Conservation (phyloP, 768 basidiomycete species). For the Rhizopogon vulgaris region DNA sequence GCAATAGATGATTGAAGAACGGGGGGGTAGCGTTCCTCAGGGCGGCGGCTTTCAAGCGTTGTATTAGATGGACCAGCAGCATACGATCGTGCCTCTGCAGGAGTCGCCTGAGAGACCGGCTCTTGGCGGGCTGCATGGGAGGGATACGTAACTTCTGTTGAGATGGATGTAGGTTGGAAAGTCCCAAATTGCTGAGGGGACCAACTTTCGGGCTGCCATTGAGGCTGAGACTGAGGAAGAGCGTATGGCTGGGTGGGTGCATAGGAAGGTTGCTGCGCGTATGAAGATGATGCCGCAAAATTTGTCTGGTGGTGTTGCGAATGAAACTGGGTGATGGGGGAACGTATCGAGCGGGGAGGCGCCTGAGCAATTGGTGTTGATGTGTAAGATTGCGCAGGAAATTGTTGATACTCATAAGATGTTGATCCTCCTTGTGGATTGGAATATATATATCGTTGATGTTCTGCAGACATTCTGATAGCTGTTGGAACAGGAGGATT, state of each 20-base stretch:
- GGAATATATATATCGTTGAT: slow-evolving; percentile 50
- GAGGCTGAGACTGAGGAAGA: slow-evolving; percentile 23
- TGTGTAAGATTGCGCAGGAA: slow-evolving; percentile 25
- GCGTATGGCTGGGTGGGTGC: slow-evolving; percentile 21
- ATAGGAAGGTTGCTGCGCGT: slow-evolving; percentile 23
- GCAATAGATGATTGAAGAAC: slow-evolving; percentile 19
- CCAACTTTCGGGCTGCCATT: slow-evolving; percentile 39
- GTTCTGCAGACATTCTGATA: slow-evolving; percentile 38
- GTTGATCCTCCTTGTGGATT: slow-evolving; percentile 35
- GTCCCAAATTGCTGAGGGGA: slow-evolving; percentile 23
- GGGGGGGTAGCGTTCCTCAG: slow-evolving; percentile 27
- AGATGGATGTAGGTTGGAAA: slow-evolving; percentile 30
- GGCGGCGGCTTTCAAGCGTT: slow-evolving; percentile 27
- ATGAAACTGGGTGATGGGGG: slow-evolving; percentile 27
- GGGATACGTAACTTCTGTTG: slow-evolving; percentile 27
- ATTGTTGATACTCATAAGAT: slow-evolving; percentile 47
- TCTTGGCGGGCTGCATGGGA: slow-evolving; percentile 29
- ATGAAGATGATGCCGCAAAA: slow-evolving; percentile 23
- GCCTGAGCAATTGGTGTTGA: slow-evolving; percentile 22
- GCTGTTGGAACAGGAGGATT: slow-evolving; percentile 12
- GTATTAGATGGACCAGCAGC: slow-evolving; percentile 17
- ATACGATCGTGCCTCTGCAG: slow-evolving; percentile 26
- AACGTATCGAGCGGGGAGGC: slow-evolving; percentile 23
- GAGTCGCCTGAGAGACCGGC: slow-evolving; percentile 20
- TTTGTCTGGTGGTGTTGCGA: slow-evolving; percentile 22